phyloP scores from a whole-genome alignment of 805 yeast species.

The Vanderwaltozyma tropicalis region DNA sequence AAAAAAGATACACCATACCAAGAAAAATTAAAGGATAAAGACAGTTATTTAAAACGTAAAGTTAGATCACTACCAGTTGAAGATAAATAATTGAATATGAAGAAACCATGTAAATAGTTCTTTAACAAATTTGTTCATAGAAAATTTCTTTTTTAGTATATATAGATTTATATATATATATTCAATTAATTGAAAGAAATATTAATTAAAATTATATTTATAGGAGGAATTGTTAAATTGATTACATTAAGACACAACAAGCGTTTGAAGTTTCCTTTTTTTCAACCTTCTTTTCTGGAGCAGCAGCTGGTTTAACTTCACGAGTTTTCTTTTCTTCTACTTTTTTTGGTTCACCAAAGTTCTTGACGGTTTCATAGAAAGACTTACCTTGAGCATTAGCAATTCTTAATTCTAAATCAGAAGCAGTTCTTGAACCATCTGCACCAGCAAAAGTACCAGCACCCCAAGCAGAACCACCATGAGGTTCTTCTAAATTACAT shows the following conservation, averaged over 20 bases:
- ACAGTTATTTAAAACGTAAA: slow-evolving; percentile 45
- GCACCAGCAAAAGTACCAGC: slow-evolving; percentile 71
- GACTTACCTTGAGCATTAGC: slow-evolving; percentile 60
- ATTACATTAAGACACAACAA: slow-evolving; percentile 28
- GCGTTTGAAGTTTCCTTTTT: slow-evolving; percentile 15
- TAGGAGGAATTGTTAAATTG: background rate
- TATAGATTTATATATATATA: background rate
- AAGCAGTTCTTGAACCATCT: slow-evolving; percentile 67
- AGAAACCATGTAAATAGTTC: slow-evolving; percentile 1
- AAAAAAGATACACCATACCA: slow-evolving; percentile 40
- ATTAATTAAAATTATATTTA: background rate
- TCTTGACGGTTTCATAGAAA: slow-evolving; percentile 42
- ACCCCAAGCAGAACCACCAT: slow-evolving; percentile 86
- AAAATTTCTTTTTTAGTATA: background rate
- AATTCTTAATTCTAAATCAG: slow-evolving; percentile 52
- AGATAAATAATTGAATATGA: slow-evolving; percentile 3
- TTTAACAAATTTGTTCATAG: background rate
- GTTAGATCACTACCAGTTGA: slow-evolving; percentile 47
- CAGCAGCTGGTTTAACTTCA: too few relatives aligned
- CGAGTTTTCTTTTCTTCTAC: too few relatives aligned
- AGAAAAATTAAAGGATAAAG: slow-evolving; percentile 39
- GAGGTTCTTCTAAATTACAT: slow-evolving; percentile 53
- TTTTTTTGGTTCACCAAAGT: slow-evolving; percentile 17
- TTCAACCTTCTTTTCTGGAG: slow-evolving; percentile 7
- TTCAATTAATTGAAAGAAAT: background rate